Percentiles rank a stretch among this genome's conserved stretches.
phyloP scores from a whole-genome alignment of 2,329 filamentous ascomycete genomes.

The Fusarium tuaranense region DNA sequence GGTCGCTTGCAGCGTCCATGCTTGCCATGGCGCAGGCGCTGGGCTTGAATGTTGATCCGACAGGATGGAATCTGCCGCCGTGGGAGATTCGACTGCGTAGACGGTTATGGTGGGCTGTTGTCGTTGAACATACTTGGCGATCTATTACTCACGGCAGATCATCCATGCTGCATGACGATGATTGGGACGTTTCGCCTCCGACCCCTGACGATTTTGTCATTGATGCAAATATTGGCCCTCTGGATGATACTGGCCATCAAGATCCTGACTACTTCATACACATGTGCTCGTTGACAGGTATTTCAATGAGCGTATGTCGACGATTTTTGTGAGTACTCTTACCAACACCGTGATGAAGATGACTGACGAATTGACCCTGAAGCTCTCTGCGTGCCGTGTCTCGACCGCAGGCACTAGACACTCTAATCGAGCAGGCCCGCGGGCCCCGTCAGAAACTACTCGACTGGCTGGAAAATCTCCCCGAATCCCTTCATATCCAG shows the following conservation, averaged over 20 bases:
- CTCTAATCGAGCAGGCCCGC: background rate
- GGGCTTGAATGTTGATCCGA: slow-evolving; percentile 27
- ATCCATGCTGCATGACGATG: slow-evolving; percentile 29
- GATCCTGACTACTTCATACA: background rate
- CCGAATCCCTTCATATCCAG: background rate
- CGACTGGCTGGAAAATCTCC: background rate
- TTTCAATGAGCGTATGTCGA: background rate
- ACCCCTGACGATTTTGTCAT: background rate
- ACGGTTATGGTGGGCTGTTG: slow-evolving; percentile 34
- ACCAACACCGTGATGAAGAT: background rate
- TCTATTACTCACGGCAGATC: slow-evolving; percentile 32
- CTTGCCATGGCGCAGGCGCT: background rate
- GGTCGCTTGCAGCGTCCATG: background rate
- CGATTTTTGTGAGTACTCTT: background rate
- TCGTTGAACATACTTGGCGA: slow-evolving; percentile 34
- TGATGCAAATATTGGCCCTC: background rate
- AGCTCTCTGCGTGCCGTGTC: background rate
- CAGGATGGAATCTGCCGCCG: slow-evolving; percentile 25
- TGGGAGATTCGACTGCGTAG: slow-evolving; percentile 28
- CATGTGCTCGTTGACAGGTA: background rate
- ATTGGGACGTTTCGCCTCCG: slow-evolving; percentile 30
- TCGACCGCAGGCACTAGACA: background rate
- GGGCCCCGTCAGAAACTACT: background rate
- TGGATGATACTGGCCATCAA: background rate
- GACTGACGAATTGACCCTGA: background rate